Evolutionary conservation across 257 asterid genomes (phyloP).

Genomic region (Nicotiana sylvestris): DNA sequence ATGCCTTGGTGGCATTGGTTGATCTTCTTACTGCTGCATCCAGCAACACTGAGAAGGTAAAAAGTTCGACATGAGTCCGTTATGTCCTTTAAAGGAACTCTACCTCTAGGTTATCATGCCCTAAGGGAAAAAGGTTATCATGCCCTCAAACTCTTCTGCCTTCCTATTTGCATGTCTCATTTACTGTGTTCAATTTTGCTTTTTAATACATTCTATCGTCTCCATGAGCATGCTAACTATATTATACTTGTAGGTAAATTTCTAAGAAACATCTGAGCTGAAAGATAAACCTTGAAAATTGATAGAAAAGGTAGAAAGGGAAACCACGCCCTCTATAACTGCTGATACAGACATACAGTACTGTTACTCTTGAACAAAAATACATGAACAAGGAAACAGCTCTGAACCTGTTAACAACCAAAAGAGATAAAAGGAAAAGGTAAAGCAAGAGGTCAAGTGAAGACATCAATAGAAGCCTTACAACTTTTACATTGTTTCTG

Average conservation of each 20-base stretch:
- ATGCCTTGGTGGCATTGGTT: slow-evolving; percentile 56
- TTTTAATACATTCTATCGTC: not conserved
- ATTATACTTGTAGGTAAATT: not conserved
- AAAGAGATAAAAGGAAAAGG: not conserved
- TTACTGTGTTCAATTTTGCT: not conserved
- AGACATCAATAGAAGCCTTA: not conserved
- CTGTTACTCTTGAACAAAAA: not conserved
- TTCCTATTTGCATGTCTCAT: not conserved
- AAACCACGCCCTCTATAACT: not conserved
- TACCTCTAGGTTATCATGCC: not conserved
- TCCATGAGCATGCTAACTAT: not conserved
- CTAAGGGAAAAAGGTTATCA: not conserved
- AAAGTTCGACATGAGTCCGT: slow-evolving; percentile 11
- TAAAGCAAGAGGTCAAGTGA: not conserved
- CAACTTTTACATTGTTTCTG: not conserved
- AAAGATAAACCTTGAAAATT: not conserved
- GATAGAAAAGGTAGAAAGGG: not conserved
- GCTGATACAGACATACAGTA: not conserved
- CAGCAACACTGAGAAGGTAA: slow-evolving; percentile 80
- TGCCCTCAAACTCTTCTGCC: not conserved
- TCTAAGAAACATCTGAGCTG: not conserved
- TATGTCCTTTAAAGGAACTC: not conserved
- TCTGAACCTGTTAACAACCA: not conserved
- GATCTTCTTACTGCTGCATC: slow-evolving; percentile 80
- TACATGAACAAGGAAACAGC: not conserved